Percentiles rank a stretch among this genome's conserved stretches.
These are phyloP conservation scores for Apophysomyces variabilis DNA, from an alignment of 371 early-diverging fungal genomes.

Conservation along the genomic window DNA sequence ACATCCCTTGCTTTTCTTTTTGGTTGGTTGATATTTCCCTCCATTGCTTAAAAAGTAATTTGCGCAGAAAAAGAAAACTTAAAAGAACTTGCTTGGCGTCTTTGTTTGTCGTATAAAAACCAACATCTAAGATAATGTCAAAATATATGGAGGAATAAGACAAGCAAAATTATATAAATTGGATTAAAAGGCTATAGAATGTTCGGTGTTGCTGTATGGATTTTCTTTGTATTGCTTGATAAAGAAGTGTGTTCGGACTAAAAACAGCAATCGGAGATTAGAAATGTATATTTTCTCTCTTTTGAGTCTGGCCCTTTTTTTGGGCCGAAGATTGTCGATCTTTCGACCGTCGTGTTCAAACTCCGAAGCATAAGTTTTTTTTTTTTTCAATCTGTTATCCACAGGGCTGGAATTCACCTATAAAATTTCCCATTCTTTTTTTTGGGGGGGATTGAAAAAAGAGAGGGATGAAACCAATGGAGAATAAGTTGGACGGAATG, in stretches of 20 bases:
- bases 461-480: not conserved
- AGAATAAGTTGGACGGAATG: not conserved
- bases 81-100: no score
- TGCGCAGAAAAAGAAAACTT: no score
- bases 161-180: no score
- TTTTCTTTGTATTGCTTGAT: no score
- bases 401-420: not conserved
- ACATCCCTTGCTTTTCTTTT: no score
- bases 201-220: no score
- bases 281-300: not conserved
- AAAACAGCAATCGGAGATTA: not conserved
- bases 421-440: not conserved
- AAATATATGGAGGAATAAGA: no score
- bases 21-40: no score
- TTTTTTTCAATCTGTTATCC: not conserved
- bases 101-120: no score
- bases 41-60: no score
- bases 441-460: not conserved
- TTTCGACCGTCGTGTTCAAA: not conserved
- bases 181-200: no score
- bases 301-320: not conserved
- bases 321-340: not conserved
- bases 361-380: not conserved
- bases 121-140: no score
- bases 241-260: not conserved